These are phyloP conservation scores for Sclerotinia trifoliorum DNA, from an alignment of 2,329 filamentous ascomycete species.

Conservation along the genomic window DNA sequence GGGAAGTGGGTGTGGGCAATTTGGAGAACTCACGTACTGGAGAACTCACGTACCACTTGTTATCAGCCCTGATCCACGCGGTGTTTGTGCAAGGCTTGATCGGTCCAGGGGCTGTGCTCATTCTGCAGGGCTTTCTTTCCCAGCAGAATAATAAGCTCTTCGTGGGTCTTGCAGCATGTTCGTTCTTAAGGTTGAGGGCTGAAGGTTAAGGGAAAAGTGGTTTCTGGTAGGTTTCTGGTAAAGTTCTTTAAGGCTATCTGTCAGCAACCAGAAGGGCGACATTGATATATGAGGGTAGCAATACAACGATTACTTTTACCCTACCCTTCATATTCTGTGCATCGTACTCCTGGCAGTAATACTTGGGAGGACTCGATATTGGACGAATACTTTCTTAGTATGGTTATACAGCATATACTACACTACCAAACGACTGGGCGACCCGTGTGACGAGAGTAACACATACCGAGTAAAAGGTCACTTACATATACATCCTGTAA, in stretches of 20 bases:
- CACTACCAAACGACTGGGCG: not conserved
- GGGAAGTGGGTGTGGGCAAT: too few species aligned
- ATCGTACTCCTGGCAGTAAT: slow-evolving; percentile 11
- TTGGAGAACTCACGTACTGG: not conserved
- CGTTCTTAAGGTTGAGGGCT: too few species aligned
- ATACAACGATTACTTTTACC: not conserved
- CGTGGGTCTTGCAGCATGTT: too few species aligned
- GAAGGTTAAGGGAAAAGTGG: not conserved
- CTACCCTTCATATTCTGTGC: too few species aligned
- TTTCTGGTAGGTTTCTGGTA: slow-evolving; percentile 1
- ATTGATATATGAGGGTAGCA: not conserved
- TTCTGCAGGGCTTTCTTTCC: not conserved
- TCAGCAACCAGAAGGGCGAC: not conserved
- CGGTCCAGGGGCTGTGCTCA: slow-evolving; percentile 5
- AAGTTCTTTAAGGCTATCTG: not conserved
- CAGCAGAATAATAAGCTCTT: too few species aligned
- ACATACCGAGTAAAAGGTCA: slow-evolving; percentile 6
- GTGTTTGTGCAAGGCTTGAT: not conserved
- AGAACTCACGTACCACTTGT: not conserved
- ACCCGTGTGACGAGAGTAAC: not conserved
- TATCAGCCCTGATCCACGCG: not conserved
- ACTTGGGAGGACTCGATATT: not conserved
- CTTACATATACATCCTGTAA: not conserved
- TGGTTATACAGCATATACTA: slow-evolving; percentile 4
- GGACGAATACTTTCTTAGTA: not conserved